Evolutionary conservation across 2,329 filamentous ascomycete species (phyloP).

Genomic region (Diaporthe eres): DNA sequence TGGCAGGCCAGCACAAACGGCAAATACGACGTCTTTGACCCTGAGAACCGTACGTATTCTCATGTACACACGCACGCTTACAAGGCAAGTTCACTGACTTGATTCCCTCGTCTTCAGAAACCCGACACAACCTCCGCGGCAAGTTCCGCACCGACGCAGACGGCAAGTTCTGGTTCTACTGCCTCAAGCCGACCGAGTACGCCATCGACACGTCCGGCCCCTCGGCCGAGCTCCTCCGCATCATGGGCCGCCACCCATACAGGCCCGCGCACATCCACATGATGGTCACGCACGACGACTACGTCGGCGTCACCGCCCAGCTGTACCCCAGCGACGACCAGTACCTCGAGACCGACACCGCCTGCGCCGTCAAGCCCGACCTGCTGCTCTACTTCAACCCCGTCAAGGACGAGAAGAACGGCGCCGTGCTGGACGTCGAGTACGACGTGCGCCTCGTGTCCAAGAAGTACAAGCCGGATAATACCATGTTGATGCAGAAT

Average conservation of each 20-base stretch:
- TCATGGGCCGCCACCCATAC: conserved; percentile 47
- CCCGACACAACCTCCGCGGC: conserved; percentile 67
- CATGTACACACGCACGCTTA: neutral
- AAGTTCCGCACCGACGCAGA: conserved; percentile 75
- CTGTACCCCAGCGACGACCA: conserved; percentile 73
- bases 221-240: conserved; percentile 43
- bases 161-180: conserved; percentile 74
- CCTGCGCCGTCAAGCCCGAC: conserved; percentile 55
- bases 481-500: conserved; percentile 38
- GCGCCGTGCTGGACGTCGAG: conserved; percentile 50
- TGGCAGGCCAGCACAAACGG: conserved; percentile 74
- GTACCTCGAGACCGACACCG: conserved; percentile 62
- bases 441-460: conserved; percentile 48
- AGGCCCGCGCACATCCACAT: conserved; percentile 48
- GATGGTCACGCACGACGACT: conserved; percentile 61
- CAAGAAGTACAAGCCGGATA: conserved; percentile 47
- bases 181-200: conserved; percentile 74
- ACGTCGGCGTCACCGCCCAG: conserved; percentile 76
- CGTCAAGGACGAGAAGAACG: conserved; percentile 52
- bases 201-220: conserved; percentile 69
- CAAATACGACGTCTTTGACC: conserved; percentile 74
- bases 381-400: conserved; percentile 61
- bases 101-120: neutral
- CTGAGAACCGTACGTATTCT: conserved; percentile 64
- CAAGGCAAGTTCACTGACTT: neutral